Base-by-base conservation (phyloP, 2,329 filamentous ascomycete genomes). In the Claviceps quebecensis region DNA sequence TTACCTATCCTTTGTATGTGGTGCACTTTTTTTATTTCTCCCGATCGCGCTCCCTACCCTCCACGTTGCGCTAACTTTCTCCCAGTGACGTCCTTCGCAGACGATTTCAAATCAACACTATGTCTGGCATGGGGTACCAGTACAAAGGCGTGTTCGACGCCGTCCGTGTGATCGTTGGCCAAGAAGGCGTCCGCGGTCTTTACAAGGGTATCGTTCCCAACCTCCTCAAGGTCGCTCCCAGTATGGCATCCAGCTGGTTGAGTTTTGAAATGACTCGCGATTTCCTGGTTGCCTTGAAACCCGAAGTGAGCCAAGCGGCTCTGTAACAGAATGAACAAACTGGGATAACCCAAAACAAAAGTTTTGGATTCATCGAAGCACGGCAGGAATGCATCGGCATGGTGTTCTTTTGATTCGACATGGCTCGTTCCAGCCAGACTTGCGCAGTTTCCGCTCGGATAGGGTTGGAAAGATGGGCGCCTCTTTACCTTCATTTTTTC, bases 131-230 rank as follows among this genome's bases (percentile, higher is more conserved):
- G 83, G 93, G 93, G 48, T 97, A 96, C 69, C 81, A 91, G 65
- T 98, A 98, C 72, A 89, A 86, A 61, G 85, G 83, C 6, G 84
- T 98, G 44, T 75, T 80, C 55, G 88, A 95, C 63, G 93, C 93
- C 3, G 72, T 98, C 56, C 78, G 73, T 49, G 80, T 86, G 48
- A 98, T 98, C 60, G 67, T 95, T 51, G 69, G 77, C 46, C 82
- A 95, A 60, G 93, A 98, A 70, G 93, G 93, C 34, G 40, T 91
- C 50, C 76, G 76, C 54, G 93, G 93, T 48, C 71, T 98, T 44
- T 98, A 97, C 75, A 98, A 97, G 68, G 93, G 93, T 52, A 91
- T 98, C 58, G 81, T 90, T 16, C 93, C 93, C 0, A 98, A 98
- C 62, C 74, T 98, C 22, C 78, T 98, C 55, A 98, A 98, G 69